Percentiles rank a stretch among this genome's conserved stretches.
Evolutionary conservation across 1,284 basidiomycete species (phyloP).

Genomic region (Baeospora myosura): DNA sequence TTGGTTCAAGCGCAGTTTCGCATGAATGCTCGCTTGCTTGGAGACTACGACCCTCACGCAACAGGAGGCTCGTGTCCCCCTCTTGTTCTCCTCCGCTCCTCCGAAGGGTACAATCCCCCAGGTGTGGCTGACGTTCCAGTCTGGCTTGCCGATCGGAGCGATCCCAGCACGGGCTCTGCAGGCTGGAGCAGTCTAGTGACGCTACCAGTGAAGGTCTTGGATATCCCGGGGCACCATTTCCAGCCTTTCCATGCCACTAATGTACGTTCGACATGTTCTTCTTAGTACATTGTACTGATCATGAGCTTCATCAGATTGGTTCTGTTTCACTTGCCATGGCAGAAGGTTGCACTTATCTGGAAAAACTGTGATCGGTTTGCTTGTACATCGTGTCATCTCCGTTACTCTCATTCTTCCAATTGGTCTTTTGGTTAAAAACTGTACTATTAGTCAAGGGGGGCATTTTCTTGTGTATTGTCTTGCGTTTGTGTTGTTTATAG

Average conservation of each 20-base stretch:
- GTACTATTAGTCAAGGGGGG: too few relatives aligned
- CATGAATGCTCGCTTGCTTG: constrained; percentile 12
- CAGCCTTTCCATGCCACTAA: constrained; percentile 44
- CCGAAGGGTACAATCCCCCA: constrained; percentile 30
- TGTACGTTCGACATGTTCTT: constrained; percentile 30
- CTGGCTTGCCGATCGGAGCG: constrained; percentile 45
- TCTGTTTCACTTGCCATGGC: background rate
- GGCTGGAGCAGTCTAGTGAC: constrained; percentile 45
- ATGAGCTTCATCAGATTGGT: background rate
- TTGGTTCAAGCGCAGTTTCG: constrained; percentile 13
- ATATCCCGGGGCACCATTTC: constrained; percentile 65
- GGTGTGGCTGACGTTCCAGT: constrained; percentile 24
- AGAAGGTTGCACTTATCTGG: background rate
- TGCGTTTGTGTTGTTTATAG: too few relatives aligned
- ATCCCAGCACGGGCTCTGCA: constrained; percentile 23
- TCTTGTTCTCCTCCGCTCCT: constrained; percentile 39
- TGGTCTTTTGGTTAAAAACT: too few relatives aligned
- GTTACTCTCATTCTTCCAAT: too few relatives aligned
- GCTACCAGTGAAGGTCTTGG: constrained; percentile 32
- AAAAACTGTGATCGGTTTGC: too few relatives aligned
- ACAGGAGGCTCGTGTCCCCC: constrained; percentile 19
- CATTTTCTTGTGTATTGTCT: too few relatives aligned
- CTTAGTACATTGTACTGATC: background rate
- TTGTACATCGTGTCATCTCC: too few relatives aligned
- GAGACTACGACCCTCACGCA: constrained; percentile 7